Percentiles rank a stretch among this genome's conserved stretches.
Evolutionary conservation across 2,329 filamentous ascomycete genomes (phyloP).

Genomic region (Exophiala lecanii-corni): DNA sequence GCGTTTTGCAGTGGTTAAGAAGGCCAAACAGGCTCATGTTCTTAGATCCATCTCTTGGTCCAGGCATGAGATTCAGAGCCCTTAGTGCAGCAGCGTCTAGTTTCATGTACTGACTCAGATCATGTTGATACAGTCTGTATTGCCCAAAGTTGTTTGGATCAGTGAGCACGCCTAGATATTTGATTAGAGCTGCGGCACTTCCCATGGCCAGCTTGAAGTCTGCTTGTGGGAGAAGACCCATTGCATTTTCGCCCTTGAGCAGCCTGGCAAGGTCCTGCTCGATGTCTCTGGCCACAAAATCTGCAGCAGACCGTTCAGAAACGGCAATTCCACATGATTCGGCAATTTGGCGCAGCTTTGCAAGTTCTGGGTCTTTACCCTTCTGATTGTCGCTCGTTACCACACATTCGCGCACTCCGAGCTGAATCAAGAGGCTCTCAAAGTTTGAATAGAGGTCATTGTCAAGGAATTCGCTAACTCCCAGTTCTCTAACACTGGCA

Average conservation of each 20-base stretch:
- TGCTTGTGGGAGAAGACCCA: constrained; percentile 75
- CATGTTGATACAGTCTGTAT: constrained; percentile 95
- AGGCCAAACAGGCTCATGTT: constrained; percentile 94
- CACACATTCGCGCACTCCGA: constrained; percentile 90
- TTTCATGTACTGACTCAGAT: constrained; percentile 97
- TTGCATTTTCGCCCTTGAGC: constrained; percentile 77
- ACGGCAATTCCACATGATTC: constrained; percentile 89
- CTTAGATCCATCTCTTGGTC: constrained; percentile 89
- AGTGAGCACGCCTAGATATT: constrained; percentile 84
- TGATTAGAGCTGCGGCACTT: constrained; percentile 86
- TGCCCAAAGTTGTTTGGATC: constrained; percentile 95
- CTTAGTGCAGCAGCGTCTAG: constrained; percentile 90
- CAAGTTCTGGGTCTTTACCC: constrained; percentile 75
- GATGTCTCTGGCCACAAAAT: constrained; percentile 87
- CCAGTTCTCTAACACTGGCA: constrained; percentile 89
- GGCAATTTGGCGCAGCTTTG: constrained; percentile 82
- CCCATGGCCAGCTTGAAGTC: constrained; percentile 96
- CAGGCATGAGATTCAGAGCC: constrained; percentile 94
- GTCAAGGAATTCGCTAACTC: constrained; percentile 97
- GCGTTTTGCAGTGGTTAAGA: constrained; percentile 96
- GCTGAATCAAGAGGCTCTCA: constrained; percentile 89
- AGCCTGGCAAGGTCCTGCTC: constrained; percentile 88
- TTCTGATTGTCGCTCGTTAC: constrained; percentile 72
- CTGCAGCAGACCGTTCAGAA: constrained; percentile 68
- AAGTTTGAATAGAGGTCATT: constrained; percentile 98